phyloP scores from a whole-genome alignment of 108 stramenopile species.

The Nitzschia sp. region DNA sequence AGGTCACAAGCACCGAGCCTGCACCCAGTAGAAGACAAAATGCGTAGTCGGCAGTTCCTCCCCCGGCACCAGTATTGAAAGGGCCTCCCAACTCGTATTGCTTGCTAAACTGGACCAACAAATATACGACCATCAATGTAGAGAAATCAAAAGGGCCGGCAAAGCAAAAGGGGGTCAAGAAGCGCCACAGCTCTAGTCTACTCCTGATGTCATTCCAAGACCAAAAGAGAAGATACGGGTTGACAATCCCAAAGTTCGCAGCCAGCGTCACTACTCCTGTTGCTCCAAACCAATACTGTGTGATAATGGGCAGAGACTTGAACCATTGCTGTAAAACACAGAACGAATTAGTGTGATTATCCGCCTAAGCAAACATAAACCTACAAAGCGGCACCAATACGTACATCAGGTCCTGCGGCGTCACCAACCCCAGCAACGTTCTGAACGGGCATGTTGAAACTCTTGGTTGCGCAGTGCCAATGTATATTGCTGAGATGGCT shows the following conservation, averaged over 20 bases:
- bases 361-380: not conserved
- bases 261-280: slow-evolving; percentile 60
- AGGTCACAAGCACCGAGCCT: slow-evolving; percentile 53
- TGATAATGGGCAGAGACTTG: slow-evolving; percentile 75
- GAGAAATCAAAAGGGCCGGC: slow-evolving; percentile 69
- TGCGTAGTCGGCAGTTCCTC: slow-evolving; percentile 49
- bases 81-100: slow-evolving; percentile 77
- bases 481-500: too few relatives aligned
- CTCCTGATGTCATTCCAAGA: slow-evolving; percentile 52
- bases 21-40: slow-evolving; percentile 68
- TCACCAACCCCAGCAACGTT: slow-evolving; percentile 32
- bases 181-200: slow-evolving; percentile 74
- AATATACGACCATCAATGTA: slow-evolving; percentile 70
- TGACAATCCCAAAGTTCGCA: slow-evolving; percentile 70
- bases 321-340: slow-evolving; percentile 57
- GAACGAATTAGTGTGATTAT: not conserved
- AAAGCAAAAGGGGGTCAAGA: slow-evolving; percentile 75
- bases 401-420: slow-evolving; percentile 29
- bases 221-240: slow-evolving; percentile 53
- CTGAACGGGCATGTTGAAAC: slow-evolving; percentile 17
- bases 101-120: slow-evolving; percentile 64
- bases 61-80: slow-evolving; percentile 83
- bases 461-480: not conserved
- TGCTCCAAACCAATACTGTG: slow-evolving; percentile 78
- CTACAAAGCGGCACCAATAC: not conserved